Evolutionary conservation across 345 rosid genomes (phyloP), one percentile per base, ranked within the genome.

Genomic region (Acer saccharum): DNA sequence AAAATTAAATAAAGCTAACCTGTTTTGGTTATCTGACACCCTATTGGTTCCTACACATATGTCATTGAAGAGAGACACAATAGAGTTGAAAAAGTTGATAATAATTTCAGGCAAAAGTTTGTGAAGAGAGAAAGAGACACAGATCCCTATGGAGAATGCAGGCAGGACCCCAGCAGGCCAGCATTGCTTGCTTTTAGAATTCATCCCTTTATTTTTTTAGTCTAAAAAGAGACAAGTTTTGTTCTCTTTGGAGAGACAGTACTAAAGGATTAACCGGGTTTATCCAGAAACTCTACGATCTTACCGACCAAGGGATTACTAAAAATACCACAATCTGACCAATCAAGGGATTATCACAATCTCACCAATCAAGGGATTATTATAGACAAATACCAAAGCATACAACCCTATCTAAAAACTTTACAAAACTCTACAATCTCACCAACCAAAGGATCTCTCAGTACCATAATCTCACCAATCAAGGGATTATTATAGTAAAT

Each of bases 141-240:
- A 87, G 94, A 88, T 84, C 90, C 92, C 90, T 79, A 87, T 88
- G 89, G 83, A 68, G 83, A 68, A 78, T 87, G 89, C 87, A 84
- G 88, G 92, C 25, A n/a, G n/a, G n/a, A n/a, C n/a, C n/a, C n/a
- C n/a, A n/a, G n/a, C n/a, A 23, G 90, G 54, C 90, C 93, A 78
- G 88, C 92, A 88, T 86, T 76, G 78, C 75, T 84, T 76, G 83
- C 81, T 80, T 48, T 80, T 48, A 76, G 64, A 77, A 68, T 81
- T 87, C 86, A 79, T 86, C 84, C 91, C 91, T 73, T 84, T 0
- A 32, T 32, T 90, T 83, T 87, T 78, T 86, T 84, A 80, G 87
- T 84, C 86, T 86, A 77, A 81, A 77, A 81, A 85, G 84, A 81
- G 88, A 89, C 85, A 80, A 75, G 69, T 76, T 76, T 76, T 84